Base-by-base conservation (phyloP, 305 asterid genomes). In the Striga hermonthica region DNA sequence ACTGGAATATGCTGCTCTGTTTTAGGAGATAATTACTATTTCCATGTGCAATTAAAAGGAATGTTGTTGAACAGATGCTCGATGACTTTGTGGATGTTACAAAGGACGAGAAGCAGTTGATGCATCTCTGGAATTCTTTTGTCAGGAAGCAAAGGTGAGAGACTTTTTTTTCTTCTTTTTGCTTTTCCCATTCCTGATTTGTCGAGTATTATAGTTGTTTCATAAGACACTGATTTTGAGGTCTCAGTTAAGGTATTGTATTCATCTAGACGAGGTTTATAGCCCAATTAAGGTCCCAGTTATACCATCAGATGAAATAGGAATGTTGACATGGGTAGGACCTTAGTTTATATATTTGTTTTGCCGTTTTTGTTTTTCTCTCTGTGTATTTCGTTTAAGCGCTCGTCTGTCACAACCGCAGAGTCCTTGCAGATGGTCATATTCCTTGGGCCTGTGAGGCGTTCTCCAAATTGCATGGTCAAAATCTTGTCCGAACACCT, bases 51-150 rank as follows among this genome's bases (percentile, higher is more conserved):
- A 60, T 56, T 68, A 56, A 71, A 44, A 73, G 5, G 43, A 45
- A 41, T 67, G 57, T 59, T 74, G 72, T 72, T 64, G 76, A 61
- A 78, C 89, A 94, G 99, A 94, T 94, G 98, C 89, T 94, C 64
- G 99, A 94, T 74, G 99, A 94, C 75, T 94, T 94, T 66, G 97
- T 94, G 73, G 99, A 94, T 76, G 99, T 94, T 60, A 85, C 98
- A 40, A 86, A 84, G 74, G 92, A 91, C 73, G 99, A 94, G 79
- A 94, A 94, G 82, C 82, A 81, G 76, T 60, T 94, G 85, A 94
- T 94, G 99, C 98, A 91, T 91, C 91, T 94, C 49, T 94, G 99
- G 99, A 94, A 94, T 81, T 94, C 98, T 67, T 91, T 94, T 69
- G 95, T 94, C 57, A 81, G 99, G 74, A 88, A 89, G 83, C 99